Evolutionary conservation across 495 filamentous ascomycete genomes (phyloP).

Genomic region (Lentithecium fluviatile): DNA sequence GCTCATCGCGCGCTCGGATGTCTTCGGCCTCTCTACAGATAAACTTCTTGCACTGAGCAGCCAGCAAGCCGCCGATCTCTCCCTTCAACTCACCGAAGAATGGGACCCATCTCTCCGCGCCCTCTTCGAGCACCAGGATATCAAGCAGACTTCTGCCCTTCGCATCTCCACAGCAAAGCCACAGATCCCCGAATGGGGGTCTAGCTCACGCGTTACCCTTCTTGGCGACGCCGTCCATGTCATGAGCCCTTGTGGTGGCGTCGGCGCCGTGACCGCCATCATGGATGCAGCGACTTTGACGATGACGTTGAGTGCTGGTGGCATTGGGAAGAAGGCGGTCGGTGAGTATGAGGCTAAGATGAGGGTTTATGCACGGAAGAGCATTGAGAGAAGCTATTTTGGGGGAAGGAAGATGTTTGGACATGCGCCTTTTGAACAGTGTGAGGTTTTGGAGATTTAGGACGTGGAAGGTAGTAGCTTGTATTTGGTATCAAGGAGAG

Average conservation of each 20-base stretch:
- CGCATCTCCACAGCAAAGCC: constrained; percentile 27
- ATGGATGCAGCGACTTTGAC: constrained; percentile 30
- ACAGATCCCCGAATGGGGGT: constrained; percentile 15
- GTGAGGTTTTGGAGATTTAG: constrained; percentile 14
- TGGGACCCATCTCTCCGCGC: constrained; percentile 22
- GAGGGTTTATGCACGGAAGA: constrained; percentile 23
- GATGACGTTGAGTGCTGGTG: constrained; percentile 5
- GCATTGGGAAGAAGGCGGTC: constrained; percentile 18
- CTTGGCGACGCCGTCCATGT: constrained; percentile 40
- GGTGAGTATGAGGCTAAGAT: constrained; percentile 30
- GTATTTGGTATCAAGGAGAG: neutral
- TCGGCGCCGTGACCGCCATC: constrained; percentile 37
- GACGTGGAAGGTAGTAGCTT: neutral
- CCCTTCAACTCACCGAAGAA: constrained; percentile 19
- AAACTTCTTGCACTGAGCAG: constrained; percentile 12
- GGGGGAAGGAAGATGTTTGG: constrained; percentile 18
- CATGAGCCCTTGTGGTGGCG: constrained; percentile 37
- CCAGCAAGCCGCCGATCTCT: constrained; percentile 12
- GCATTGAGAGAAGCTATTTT: constrained; percentile 16
- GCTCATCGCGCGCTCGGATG: constrained; percentile 22
- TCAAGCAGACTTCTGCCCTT: constrained; percentile 27
- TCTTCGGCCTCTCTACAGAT: constrained; percentile 21
- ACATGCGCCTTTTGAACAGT: constrained; percentile 14
- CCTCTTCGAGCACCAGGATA: constrained; percentile 33
- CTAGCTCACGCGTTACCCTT: constrained; percentile 29